Evolutionary conservation across 345 rosid species (phyloP).

Genomic region (Citrus australasica): DNA sequence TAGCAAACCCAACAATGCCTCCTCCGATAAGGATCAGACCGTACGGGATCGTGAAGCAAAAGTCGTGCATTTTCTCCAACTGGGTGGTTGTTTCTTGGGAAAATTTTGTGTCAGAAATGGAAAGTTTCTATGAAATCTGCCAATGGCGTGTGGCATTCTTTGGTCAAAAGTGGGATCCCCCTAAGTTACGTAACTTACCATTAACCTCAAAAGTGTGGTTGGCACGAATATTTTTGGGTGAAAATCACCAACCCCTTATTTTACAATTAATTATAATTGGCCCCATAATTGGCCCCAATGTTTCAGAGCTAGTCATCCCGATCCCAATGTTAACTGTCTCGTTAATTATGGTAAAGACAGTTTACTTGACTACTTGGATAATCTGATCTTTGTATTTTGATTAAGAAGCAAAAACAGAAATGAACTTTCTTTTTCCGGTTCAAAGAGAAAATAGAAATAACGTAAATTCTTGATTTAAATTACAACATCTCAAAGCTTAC

Average conservation of each 20-base stretch:
- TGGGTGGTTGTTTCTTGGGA: conserved; percentile 18
- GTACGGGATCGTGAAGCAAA: conserved; percentile 96
- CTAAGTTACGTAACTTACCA: too few species aligned
- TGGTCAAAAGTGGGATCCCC: conserved; percentile 21
- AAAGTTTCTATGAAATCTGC: neutral
- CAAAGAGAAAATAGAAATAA: too few species aligned
- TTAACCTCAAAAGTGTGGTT: conserved; percentile 17
- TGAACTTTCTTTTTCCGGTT: too few species aligned
- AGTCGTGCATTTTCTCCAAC: conserved; percentile 68
- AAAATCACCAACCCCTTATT: neutral
- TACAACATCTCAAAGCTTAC: too few species aligned
- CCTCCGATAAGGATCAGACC: conserved; percentile 78
- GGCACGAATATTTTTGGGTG: neutral
- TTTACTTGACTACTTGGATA: too few species aligned
- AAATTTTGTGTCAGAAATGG: neutral
- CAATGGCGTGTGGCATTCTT: conserved; percentile 34
- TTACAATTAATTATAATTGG: neutral
- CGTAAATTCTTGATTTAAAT: too few species aligned
- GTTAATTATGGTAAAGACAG: too few species aligned
- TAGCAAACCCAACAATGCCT: conserved; percentile 72
- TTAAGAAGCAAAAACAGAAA: too few species aligned
- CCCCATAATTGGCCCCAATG: neutral
- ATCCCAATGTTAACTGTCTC: neutral
- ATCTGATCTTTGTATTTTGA: too few species aligned
- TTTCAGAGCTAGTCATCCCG: neutral